A percentile compares a stretch with the other conserved stretches of the same genome.
phyloP scores from a whole-genome alignment of 1,139 yeast genomes.

The Meyerozyma guilliermondii region DNA sequence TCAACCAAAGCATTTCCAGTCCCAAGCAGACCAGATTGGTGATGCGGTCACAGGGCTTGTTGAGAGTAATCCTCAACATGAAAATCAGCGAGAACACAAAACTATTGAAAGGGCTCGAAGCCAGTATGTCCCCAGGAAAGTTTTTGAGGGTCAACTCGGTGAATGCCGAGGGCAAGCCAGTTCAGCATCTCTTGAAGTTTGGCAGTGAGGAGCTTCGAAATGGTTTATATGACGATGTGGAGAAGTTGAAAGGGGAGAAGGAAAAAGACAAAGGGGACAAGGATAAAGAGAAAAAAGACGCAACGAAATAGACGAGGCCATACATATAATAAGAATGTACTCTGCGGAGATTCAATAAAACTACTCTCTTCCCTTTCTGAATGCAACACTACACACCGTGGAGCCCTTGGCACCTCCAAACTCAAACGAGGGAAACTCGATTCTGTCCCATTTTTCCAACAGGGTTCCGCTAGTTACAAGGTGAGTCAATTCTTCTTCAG shows the following conservation, averaged over 20 bases:
- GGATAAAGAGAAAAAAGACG: not conserved
- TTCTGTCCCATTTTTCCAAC: constrained; percentile 54
- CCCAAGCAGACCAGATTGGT: constrained; percentile 50
- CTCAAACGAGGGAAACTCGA: constrained; percentile 74
- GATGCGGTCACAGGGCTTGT: constrained; percentile 87
- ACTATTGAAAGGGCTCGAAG: constrained; percentile 74
- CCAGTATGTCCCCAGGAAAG: constrained; percentile 75
- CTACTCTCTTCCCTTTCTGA: constrained; percentile 23
- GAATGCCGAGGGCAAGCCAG: constrained; percentile 54
- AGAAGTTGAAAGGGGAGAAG: constrained; percentile 22
- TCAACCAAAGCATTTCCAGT: constrained; percentile 51
- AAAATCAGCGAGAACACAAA: constrained; percentile 56
- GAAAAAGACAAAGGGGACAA: not conserved
- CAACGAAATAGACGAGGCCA: not conserved
- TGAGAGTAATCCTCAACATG: constrained; percentile 76
- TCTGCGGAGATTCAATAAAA: too few relatives aligned
- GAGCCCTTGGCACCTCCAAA: constrained; percentile 89
- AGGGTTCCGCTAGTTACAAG: constrained; percentile 42
- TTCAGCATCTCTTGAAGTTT: constrained; percentile 78
- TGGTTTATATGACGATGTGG: constrained; percentile 50
- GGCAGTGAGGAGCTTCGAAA: constrained; percentile 59
- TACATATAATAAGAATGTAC: not conserved
- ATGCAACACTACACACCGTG: constrained; percentile 84
- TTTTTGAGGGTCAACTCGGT: constrained; percentile 62
- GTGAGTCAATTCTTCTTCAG: constrained; percentile 63